Evolutionary conservation across 2,329 filamentous ascomycete genomes (phyloP), one percentile per base, ranked within the genome.

Genomic region (Trichoderma aggressivum): DNA sequence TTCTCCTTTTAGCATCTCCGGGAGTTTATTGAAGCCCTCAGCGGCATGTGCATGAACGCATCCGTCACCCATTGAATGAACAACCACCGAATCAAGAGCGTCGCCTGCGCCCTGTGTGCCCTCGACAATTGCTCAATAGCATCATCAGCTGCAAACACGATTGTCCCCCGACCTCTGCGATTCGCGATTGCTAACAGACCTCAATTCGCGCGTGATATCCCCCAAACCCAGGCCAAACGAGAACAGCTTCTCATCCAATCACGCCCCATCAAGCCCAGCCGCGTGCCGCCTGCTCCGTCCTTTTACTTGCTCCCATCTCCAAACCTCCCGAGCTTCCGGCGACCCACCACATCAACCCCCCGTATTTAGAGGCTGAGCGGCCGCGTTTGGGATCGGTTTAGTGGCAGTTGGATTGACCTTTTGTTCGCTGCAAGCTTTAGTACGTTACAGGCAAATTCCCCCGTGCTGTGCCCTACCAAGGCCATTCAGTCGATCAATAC

Each of bases 341-440:
- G 66, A 69, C 66, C 66, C 66, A 69, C 66, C 36, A 61, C 39
- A 69, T 60, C 55, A 28, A 28, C 30, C 39, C 62, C 66, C 55
- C 28, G 56, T 69, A 69, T 69, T 69, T 34, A 69, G 65, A 68
- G 65, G 64, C 64, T 67, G 64, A 67, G 64, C 53, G 24, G 64
- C 53, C 65, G 55, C n/a, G 30, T n/a, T 50, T 39, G 55, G 43
- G 30, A 28, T 36, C 39, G 26, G 30, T 69, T 36, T 53, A 47
- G 64, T 69, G 28, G 65, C 65, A 34, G 65, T n/a, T 12, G 55
- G 55, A 50, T 47, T 24, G 30, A 56, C 32, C 24, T 14, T 63
- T 63, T 36, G 60, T 18, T 50, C 53, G 64, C 50, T 67, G 32
- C 63, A 39, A 30, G 53, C 47, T 58, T n/a, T n/a, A n/a, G n/a